phyloP scores from a whole-genome alignment of 441 rosid species.

The Lepidium campestre region DNA sequence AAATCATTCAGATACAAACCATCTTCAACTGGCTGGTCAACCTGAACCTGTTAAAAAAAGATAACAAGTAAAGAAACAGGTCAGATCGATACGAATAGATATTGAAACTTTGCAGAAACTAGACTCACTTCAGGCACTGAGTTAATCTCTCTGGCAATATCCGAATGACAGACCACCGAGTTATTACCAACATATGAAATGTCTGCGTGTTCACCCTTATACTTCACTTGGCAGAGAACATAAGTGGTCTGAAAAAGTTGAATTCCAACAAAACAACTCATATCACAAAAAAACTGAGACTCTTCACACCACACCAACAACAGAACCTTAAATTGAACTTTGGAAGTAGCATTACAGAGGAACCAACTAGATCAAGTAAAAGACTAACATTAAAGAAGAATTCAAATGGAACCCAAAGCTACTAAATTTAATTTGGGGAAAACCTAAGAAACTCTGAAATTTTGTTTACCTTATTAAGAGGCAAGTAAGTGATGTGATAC shows the following conservation, averaged over 20 bases:
- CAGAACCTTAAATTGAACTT: too few relatives aligned
- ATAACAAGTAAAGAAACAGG: too few relatives aligned
- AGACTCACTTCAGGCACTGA: neutral
- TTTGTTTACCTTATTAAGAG: neutral
- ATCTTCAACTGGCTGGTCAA: too few relatives aligned
- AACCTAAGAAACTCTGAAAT: too few relatives aligned
- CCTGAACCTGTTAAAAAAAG: too few relatives aligned
- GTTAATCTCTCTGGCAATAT: neutral
- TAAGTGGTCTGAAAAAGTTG: neutral
- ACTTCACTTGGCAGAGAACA: neutral
- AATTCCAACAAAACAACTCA: too few relatives aligned
- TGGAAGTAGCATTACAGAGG: neutral
- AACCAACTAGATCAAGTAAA: neutral
- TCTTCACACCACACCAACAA: too few relatives aligned
- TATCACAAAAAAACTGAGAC: neutral
- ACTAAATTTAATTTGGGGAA: too few relatives aligned
- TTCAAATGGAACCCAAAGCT: too few relatives aligned
- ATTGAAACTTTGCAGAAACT: neutral
- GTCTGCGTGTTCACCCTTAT: neutral
- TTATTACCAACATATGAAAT: neutral
- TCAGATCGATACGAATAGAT: neutral
- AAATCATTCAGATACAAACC: too few relatives aligned
- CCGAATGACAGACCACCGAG: neutral
- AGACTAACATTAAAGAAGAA: neutral
- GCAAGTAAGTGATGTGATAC: neutral